Base-by-base conservation (phyloP, 257 asterid genomes). In the Mentha longifolia region DNA sequence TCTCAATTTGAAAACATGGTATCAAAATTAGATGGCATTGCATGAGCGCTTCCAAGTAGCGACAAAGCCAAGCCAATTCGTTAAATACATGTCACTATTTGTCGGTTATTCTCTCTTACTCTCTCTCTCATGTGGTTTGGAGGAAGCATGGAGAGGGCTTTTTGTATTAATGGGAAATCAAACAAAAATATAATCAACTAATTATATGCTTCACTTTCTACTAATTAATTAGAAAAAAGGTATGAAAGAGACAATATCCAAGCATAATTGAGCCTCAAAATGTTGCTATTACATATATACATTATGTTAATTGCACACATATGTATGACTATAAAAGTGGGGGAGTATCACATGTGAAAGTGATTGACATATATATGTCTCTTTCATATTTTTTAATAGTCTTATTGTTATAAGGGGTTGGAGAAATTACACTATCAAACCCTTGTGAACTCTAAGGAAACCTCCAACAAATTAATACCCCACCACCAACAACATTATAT, bases 401-500 rank as follows among this genome's bases (percentile, higher is more conserved):
- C 25, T 22, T 22, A 22, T 22, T 67, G 65, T 39, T 25, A 10
- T 47, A 16, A 43, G 1, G 67, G 70, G 84, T 85, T 77, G 89
- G 84, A 85, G 85, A 80, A 61, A 79, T 75, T 76, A 70, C 80
- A 62, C 70, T 63, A n/a, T 82, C 85, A 72, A 67, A 67, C 79
- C 73, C 67, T 74, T 67, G 74, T 47, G 35, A 67, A 54, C 31
- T 47, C 70, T 20, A 79, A 83, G 88, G 61, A 82, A 81, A 51
- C 72, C 82, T 85, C 84, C 79, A 87, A 85, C 95, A 76, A 80
- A 84, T 79, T 77, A 57, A 80, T 82, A 62, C 84, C 91, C 82
- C 56, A 10, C 47, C 47, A 42, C 37, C 16, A 61, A n/a, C 70
- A 50, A 77, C 71, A 76, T 84, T 81, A 81, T 76, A 70, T 41